These are phyloP conservation scores for Gossypium turneri DNA, from an alignment of 345 rosid genomes.

Conservation along the genomic window DNA sequence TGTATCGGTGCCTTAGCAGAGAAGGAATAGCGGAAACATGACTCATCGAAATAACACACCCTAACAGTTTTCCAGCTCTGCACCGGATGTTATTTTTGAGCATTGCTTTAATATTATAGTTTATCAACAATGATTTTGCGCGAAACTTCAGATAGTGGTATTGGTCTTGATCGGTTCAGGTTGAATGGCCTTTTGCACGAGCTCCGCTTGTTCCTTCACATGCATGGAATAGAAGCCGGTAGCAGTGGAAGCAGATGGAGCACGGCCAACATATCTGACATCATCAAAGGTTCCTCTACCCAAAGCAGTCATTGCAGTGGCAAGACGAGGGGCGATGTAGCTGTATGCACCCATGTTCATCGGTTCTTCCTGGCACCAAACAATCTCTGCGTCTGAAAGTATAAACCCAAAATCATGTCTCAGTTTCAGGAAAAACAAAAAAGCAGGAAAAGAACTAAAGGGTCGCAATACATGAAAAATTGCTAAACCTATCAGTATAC, in stretches of 20 bases:
- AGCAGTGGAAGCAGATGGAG: constrained; percentile 75
- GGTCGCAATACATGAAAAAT: too few species aligned
- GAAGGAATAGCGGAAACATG: neutral
- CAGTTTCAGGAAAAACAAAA: too few species aligned
- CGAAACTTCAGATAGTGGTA: constrained; percentile 10
- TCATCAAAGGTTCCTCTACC: constrained; percentile 53
- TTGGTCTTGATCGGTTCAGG: constrained; percentile 36
- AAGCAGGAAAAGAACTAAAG: too few species aligned
- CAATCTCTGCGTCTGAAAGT: too few species aligned
- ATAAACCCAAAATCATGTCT: too few species aligned
- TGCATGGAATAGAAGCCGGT: constrained; percentile 63
- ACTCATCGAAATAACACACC: neutral
- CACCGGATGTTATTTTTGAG: neutral
- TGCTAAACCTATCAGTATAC: too few species aligned
- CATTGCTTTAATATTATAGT: neutral
- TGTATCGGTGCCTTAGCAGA: neutral
- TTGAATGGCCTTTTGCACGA: constrained; percentile 56
- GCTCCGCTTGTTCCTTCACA: constrained; percentile 56
- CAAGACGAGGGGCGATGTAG: constrained; percentile 57
- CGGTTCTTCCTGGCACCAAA: constrained; percentile 37
- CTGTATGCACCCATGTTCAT: constrained; percentile 80
- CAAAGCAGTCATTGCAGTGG: constrained; percentile 51
- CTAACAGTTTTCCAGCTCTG: neutral
- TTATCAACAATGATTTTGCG: constrained; percentile 7
- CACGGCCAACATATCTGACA: constrained; percentile 63